A percentile compares a stretch with the other conserved stretches of the same genome.
phyloP scores from a whole-genome alignment of 345 rosid species.

The Atalantia buxifolia region DNA sequence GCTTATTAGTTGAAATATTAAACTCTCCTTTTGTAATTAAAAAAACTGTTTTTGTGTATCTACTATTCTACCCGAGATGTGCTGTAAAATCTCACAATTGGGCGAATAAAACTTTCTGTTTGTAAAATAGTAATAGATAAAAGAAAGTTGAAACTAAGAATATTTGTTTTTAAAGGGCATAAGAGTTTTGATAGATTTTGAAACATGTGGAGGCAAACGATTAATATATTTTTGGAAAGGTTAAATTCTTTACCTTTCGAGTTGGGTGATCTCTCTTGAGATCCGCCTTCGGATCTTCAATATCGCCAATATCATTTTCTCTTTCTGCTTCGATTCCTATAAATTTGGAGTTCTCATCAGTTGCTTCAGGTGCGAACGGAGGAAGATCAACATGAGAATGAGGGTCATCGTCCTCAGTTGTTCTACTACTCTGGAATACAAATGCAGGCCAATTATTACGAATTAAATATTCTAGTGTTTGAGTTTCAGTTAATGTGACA shows the following conservation, averaged over 20 bases:
- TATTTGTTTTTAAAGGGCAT: no score
- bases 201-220: no score
- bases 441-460: background rate
- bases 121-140: no score
- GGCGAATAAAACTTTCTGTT: no score
- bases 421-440: background rate
- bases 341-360: background rate
- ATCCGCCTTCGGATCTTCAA: background rate
- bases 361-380: background rate
- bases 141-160: no score
- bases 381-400: background rate
- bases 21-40: no score
- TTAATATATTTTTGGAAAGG: background rate
- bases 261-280: background rate
- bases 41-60: no score
- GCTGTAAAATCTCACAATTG: no score
- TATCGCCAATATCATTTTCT: background rate
- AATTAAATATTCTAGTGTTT: no score
- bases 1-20: no score
- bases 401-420: background rate
- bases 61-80: no score
- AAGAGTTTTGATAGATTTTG: no score
- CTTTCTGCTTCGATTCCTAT: background rate
- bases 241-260: background rate
- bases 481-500: fast-evolving